phyloP scores from a whole-genome alignment of 2,329 filamentous ascomycete species.

The Sphaerulina populicola region DNA sequence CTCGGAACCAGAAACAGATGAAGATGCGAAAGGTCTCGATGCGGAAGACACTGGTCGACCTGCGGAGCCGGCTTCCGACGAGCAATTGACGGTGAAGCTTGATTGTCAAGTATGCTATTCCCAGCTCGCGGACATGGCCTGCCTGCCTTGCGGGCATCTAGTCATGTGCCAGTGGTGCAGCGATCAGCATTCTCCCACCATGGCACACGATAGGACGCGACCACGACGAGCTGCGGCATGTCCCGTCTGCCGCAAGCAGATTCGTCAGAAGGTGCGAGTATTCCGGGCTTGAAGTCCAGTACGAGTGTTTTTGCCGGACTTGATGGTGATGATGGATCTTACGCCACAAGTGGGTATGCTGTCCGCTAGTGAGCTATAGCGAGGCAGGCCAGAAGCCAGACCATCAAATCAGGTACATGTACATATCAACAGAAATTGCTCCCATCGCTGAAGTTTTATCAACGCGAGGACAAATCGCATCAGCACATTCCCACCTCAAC shows the following conservation, averaged over 20 bases:
- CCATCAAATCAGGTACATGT: not conserved
- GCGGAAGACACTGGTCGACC: conserved; percentile 41
- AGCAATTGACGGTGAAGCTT: conserved; percentile 44
- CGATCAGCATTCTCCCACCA: conserved; percentile 42
- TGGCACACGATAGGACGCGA: conserved; percentile 35
- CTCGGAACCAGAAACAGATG: conserved; percentile 21
- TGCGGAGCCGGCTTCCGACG: conserved; percentile 39
- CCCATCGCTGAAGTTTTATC: not conserved
- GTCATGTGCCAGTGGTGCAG: conserved; percentile 50
- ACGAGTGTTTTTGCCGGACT: not conserved
- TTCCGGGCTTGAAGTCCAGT: conserved; percentile 20
- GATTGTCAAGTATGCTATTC: conserved; percentile 48
- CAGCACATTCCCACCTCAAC: not conserved
- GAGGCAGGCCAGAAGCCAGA: not conserved
- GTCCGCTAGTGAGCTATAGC: not conserved
- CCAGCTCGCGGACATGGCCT: conserved; percentile 45
- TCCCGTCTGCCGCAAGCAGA: conserved; percentile 41
- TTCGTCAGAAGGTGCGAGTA: conserved; percentile 38
- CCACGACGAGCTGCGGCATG: conserved; percentile 36
- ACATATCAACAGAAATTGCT: not conserved
- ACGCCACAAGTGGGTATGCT: not conserved
- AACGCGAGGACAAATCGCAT: not conserved
- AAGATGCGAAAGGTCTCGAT: conserved; percentile 36
- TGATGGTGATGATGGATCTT: too few relatives aligned
- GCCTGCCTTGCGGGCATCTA: conserved; percentile 49